A percentile compares a stretch with the other conserved stretches of the same genome.
These are phyloP conservation scores for Populus tomentosa DNA, from an alignment of 441 rosid species.

Conservation along the genomic window DNA sequence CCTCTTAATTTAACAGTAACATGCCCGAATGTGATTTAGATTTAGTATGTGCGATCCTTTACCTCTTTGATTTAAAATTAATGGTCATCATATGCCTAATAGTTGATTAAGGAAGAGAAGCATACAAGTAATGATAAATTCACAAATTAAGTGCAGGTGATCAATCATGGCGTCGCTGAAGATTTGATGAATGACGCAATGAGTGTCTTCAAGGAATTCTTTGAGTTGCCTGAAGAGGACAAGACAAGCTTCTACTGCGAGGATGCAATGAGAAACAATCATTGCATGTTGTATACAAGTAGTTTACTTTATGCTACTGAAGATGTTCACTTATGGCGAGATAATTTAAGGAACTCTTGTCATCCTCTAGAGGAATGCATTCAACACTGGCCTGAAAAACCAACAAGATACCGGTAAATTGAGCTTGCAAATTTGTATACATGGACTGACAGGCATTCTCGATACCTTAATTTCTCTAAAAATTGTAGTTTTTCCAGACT, in stretches of 20 bases:
- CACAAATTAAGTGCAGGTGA: conserved; percentile 1
- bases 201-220: conserved; percentile 22
- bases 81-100: too few species aligned
- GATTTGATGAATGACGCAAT: background rate
- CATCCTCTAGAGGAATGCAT: conserved; percentile 27
- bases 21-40: too few species aligned
- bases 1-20: too few species aligned
- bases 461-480: too few species aligned
- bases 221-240: conserved; percentile 25
- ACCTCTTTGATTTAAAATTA: too few species aligned
- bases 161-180: background rate
- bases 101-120: background rate
- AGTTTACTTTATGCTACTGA: conserved; percentile 14
- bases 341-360: conserved; percentile 30
- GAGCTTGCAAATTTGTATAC: too few species aligned
- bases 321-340: conserved; percentile 35
- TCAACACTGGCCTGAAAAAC: conserved; percentile 27
- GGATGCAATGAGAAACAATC: conserved; percentile 13
- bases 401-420: too few species aligned
- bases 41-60: too few species aligned
- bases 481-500: background rate
- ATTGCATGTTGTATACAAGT: background rate
- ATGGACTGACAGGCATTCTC: too few species aligned
- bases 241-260: conserved; percentile 26
- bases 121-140: background rate